phyloP scores from a whole-genome alignment of 2,329 filamentous ascomycete genomes.

The Penicillium verrucosum region DNA sequence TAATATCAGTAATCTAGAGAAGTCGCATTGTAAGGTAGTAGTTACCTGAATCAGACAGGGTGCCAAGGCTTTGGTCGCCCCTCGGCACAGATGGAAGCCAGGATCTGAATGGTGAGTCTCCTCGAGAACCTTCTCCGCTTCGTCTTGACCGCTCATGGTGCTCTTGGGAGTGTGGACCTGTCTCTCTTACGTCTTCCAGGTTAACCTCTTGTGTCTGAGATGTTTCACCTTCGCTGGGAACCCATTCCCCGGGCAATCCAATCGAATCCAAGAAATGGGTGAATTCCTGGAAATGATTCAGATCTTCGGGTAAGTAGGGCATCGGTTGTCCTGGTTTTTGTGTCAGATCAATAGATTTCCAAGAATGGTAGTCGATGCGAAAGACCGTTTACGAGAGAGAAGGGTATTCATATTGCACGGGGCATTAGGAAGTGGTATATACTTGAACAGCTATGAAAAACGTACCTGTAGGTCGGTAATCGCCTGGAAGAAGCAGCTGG shows the following conservation, averaged over 20 bases:
- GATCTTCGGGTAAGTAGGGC: conserved; percentile 32
- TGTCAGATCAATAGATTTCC: conserved; percentile 3
- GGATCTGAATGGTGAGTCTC: conserved; percentile 34
- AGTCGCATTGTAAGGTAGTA: not conserved
- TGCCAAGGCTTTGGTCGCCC: conserved; percentile 32
- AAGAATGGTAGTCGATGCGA: not conserved
- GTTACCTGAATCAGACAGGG: conserved; percentile 32
- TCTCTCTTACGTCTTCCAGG: conserved; percentile 24
- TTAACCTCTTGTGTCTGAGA: conserved; percentile 26
- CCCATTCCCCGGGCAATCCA: conserved; percentile 35
- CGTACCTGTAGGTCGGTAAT: conserved; percentile 26
- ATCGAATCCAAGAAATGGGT: conserved; percentile 37
- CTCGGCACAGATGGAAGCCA: conserved; percentile 34
- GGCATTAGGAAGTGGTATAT: not conserved
- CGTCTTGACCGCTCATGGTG: conserved; percentile 20
- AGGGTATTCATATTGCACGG: not conserved
- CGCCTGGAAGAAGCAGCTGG: conserved; percentile 32
- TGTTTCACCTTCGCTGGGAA: conserved; percentile 26
- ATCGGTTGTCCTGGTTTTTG: conserved; percentile 24
- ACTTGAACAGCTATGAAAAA: conserved; percentile 1
- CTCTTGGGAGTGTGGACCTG: conserved; percentile 17
- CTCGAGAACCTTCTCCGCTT: conserved; percentile 25
- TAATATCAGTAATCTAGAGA: not conserved
- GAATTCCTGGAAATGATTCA: conserved; percentile 38
- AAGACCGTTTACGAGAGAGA: no score